Base-by-base conservation (phyloP, 139 green algal genomes). In the Chlorella sp. region DNA sequence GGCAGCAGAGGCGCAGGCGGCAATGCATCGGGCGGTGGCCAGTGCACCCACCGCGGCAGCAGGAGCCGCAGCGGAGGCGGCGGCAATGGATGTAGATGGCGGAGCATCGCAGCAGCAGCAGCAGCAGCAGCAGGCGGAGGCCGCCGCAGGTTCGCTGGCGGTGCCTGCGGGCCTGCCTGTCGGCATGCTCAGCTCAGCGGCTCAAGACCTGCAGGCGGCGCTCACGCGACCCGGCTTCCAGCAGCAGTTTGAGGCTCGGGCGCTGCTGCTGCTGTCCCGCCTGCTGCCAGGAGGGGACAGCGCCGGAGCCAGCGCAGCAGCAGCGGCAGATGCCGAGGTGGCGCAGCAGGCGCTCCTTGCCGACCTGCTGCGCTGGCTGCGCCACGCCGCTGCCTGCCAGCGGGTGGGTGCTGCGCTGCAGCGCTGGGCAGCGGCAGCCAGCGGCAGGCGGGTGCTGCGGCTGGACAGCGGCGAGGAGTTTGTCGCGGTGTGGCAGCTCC, bases 201-300 rank as follows among this genome's bases (percentile, higher is more conserved):
- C 83, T 3, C 36, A 16, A 2, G 72, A 87, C 38, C 65, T 83
- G 15, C 34, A 34, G 1, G 72, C 83, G 5, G 41, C 69, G 0
- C 56, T 63, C n/a, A 4, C 32, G 0, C 38, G 25, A 13, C 69
- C 72, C 17, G 47, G 47, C 17, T 76, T 69, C 16, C 83, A 76
- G 57, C 47, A 69, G 26, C 64, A 55, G 18, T 87, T 87, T 87
- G 83, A 87, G 51, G 32, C 70, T 3, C 56, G 39, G 12, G 83
- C 83, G 36, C 65, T 87, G 72, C 25, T 21, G 16, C 44, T 70
- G 70, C 72, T 87, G 56, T 26, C 73, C 4, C 5, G 25, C 51
- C 64, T 82, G 70, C 44, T 75, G 83, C 2, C n/a, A 5, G n/a
- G 72, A 39, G 34, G 68, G 44, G 23, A 23, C 44, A 47, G 39